Percentiles rank a stretch among this genome's conserved stretches.
These are phyloP conservation scores for Dendrocalamus latiflorus DNA, from an alignment of 202 grass and related monocot genomes.

Conservation along the genomic window DNA sequence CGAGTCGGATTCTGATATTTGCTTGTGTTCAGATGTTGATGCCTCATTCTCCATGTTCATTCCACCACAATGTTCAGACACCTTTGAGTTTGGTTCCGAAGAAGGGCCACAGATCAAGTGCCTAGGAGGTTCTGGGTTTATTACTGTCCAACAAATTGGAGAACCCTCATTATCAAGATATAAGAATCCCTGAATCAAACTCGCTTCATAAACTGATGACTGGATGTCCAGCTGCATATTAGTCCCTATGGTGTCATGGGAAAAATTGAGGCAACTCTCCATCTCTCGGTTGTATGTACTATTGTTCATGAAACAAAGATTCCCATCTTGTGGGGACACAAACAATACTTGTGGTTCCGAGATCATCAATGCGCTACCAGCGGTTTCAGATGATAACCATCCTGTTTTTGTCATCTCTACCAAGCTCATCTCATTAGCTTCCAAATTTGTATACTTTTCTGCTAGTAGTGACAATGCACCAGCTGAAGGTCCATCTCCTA, in stretches of 20 bases:
- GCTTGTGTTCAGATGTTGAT: slow-evolving; percentile 27
- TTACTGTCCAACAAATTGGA: slow-evolving; percentile 48
- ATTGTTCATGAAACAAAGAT: slow-evolving; percentile 47
- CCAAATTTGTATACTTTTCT: slow-evolving; percentile 5
- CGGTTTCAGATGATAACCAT: slow-evolving; percentile 23
- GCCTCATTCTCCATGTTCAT: slow-evolving; percentile 4
- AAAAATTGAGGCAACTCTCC: slow-evolving; percentile 26
- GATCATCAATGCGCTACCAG: not conserved
- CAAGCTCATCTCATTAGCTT: slow-evolving; percentile 16
- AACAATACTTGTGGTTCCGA: slow-evolving; percentile 49
- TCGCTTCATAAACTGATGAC: slow-evolving; percentile 51
- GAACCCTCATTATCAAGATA: slow-evolving; percentile 53
- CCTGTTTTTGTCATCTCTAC: slow-evolving; percentile 19
- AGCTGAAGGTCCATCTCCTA: slow-evolving; percentile 2
- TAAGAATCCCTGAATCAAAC: slow-evolving; percentile 61
- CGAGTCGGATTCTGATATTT: slow-evolving; percentile 10
- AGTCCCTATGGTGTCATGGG: slow-evolving; percentile 15
- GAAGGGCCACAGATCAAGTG: slow-evolving; percentile 8
- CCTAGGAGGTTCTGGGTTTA: slow-evolving; percentile 27
- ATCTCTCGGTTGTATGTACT: slow-evolving; percentile 25
- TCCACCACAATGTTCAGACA: not conserved
- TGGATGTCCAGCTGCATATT: slow-evolving; percentile 18
- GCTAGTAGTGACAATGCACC: not conserved
- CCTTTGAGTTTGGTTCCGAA: slow-evolving; percentile 12
- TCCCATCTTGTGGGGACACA: slow-evolving; percentile 54